Evolutionary conservation across 2,329 filamentous ascomycete species (phyloP), one percentile per base, ranked within the genome.

Genomic region (Xylariales sp.): DNA sequence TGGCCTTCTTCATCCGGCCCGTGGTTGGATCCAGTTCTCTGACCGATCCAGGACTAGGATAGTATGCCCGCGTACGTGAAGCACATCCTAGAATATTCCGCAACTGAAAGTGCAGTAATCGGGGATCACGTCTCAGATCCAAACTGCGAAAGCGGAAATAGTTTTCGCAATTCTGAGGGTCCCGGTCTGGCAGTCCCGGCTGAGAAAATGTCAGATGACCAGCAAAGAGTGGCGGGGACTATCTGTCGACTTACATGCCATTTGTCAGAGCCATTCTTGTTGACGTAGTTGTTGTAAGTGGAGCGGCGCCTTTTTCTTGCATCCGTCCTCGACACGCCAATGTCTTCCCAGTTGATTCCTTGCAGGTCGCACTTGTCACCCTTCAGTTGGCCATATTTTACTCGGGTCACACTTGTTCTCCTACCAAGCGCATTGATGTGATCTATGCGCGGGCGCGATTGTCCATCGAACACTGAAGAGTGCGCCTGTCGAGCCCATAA

Each of bases 31-130:
- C 75, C 47, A 76, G 65, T 40, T 73, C 65, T 31, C 71, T 64
- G 14, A 84, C 65, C 11, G 69, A 67, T 36, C 64, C 65, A 29
- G 58, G 55, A 25, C 69, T 69, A 3, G 78, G 72, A 51, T 82
- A 84, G 53, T 76, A 84, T 7, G 70, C 67, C 31, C 74, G 71
- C 5, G 71, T 73, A 22, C 72, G 67, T 7, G 74, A 76, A 4
- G 74, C 68, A 51, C 73, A 74, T 3, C 76, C 76, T 15, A 85
- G 61, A 12, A 82, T 65, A 51, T 81, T 82, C 31, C 81, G 76
- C 10, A 84, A 65, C 54, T 85, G 81, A 46, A 84, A 84, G 59
- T 85, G 81, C n/a, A 76, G 66, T 14, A 84, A 59, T 46, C 71
- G 65, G 18, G 79, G 64, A 38, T 78, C 66, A 15, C 65, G 66